Conservation (phyloP, 768 basidiomycete species). For the Boletus huronensis region DNA sequence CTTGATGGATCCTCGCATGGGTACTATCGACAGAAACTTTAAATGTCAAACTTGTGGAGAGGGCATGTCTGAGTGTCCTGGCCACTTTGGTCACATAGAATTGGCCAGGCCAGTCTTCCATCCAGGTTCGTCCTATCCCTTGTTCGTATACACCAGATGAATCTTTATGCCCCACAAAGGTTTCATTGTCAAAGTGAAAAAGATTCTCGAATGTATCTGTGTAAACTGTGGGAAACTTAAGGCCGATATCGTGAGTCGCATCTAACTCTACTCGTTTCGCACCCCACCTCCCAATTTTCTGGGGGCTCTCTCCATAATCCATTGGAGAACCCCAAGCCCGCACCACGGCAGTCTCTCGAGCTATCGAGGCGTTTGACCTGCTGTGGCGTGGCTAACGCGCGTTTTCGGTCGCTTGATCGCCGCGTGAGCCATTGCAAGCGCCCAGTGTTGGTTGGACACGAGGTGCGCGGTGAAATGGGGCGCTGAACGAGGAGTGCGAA, state of each 20-base stretch:
- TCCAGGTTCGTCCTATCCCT: constrained; percentile 59
- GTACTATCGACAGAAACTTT: constrained; percentile 95
- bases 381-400: constrained; percentile 73
- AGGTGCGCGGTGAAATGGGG: constrained; percentile 95
- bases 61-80: constrained; percentile 99
- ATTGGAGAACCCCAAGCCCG: constrained; percentile 94
- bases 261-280: constrained; percentile 87
- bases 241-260: constrained; percentile 91
- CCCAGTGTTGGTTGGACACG: constrained; percentile 80
- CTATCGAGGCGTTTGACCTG: constrained; percentile 81
- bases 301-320: constrained; percentile 91
- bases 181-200: constrained; percentile 98
- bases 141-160: background rate
- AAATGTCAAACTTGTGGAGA: constrained; percentile 99
- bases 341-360: constrained; percentile 71
- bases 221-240: constrained; percentile 98
- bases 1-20: constrained; percentile 97
- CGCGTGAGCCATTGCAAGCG: constrained; percentile 67
- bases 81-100: constrained; percentile 99
- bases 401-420: constrained; percentile 95
- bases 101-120: constrained; percentile 96
- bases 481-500: constrained; percentile 96
- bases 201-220: constrained; percentile 98
- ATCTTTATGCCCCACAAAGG: constrained; percentile 41
- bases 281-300: constrained; percentile 94